phyloP scores from a whole-genome alignment of 441 rosid species.

The Adansonia rubrostipa region DNA sequence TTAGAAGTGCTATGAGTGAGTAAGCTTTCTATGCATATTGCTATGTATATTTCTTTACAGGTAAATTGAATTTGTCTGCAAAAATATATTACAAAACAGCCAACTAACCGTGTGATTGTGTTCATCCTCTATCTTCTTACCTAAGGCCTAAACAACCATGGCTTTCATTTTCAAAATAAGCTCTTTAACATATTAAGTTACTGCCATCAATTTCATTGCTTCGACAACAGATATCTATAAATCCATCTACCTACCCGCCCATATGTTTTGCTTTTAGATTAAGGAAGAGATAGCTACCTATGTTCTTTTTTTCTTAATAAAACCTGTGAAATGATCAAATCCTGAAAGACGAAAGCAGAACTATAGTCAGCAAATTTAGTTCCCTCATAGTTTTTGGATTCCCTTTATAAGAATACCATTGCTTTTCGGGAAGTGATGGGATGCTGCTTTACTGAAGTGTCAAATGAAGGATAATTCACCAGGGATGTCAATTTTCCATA shows the following conservation, averaged over 20 bases:
- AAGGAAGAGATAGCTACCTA: background rate
- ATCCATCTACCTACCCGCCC: background rate
- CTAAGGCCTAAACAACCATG: conserved; percentile 5
- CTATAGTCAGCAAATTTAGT: background rate
- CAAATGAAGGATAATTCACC: conserved; percentile 9
- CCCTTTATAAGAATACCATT: background rate
- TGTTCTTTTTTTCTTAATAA: background rate
- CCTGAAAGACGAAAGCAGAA: background rate
- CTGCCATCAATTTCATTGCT: conserved; percentile 15
- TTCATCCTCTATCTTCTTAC: background rate
- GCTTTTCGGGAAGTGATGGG: background rate
- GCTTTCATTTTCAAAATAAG: conserved; percentile 1
- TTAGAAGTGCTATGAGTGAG: background rate
- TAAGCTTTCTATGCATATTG: conserved; percentile 5
- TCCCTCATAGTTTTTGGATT: conserved; percentile 5
- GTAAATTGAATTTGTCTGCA: background rate
- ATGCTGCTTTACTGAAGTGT: background rate
- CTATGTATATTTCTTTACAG: background rate
- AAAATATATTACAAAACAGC: background rate
- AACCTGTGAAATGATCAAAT: background rate
- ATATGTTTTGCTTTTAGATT: background rate
- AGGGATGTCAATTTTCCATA: background rate
- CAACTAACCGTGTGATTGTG: background rate
- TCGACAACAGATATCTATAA: conserved; percentile 7
- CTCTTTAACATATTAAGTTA: background rate